Evolutionary conservation across 768 basidiomycete genomes (phyloP), one percentile per base, ranked within the genome.

Genomic region (Austroboletus eburneus): DNA sequence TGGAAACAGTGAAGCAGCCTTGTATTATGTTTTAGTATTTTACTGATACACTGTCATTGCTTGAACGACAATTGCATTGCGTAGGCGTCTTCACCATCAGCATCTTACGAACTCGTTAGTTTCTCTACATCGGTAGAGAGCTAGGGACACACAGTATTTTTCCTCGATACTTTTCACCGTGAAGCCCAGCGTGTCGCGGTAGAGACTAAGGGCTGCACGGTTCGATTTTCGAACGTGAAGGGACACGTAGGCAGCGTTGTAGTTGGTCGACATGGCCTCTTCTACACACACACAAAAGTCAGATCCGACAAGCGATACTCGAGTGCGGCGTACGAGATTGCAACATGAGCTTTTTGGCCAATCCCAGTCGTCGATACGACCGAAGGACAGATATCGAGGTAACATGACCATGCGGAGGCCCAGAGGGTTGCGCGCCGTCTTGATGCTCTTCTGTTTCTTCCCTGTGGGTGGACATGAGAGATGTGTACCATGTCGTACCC

Each of bases 211-310:
- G 1, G 95, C 94, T 0, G 94, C 91, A 46, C 87, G 82, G 62
- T 98, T 97, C n/a, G 91, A 91, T 68, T 91, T 89, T 38, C 95
- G 79, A 23, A 98, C 94, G 56, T 97, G 93, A 18, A 98, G 71
- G 0, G 89, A 90, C 17, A 93, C 89, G 56, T 84, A 87, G 16
- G 81, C 67, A 0, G 92, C 93, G 29, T 80, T 77, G 71, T 94
- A 95, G n/a, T 91, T 77, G 2, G 80, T 78, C 13, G 79, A 75
- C 94, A 98, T 97, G 2, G 94, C 90, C 51, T 91, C 83, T 66
- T 97, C 94, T 94, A 59, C 21, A 21, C 12, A 12, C 23, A 41
- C 20, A 16, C 42, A 20, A 27, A 38, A 9, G 17, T 54, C 40
- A 51, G 44, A 35, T 51, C 18, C 42, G 13, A 23, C 22, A 23